Percentiles rank a stretch among this genome's conserved stretches.
Evolutionary conservation across 2,329 filamentous ascomycete species (phyloP).

Genomic region (Coniochaeta prunicola): DNA sequence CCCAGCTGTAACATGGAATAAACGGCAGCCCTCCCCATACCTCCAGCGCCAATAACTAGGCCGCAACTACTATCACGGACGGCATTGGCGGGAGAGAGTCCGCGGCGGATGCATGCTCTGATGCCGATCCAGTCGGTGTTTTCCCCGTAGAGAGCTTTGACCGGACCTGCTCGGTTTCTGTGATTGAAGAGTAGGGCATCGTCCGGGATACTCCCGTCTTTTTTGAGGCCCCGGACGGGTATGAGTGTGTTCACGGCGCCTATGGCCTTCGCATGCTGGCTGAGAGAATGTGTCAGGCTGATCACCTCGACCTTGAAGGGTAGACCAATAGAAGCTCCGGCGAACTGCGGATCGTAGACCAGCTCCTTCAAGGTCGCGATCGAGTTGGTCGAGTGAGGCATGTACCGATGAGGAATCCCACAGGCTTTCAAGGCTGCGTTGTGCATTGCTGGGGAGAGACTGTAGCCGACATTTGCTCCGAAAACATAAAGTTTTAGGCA

Average conservation of each 20-base stretch:
- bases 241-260: constrained; percentile 72
- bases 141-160: constrained; percentile 66
- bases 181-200: constrained; percentile 45
- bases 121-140: constrained; percentile 82
- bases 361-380: constrained; percentile 57
- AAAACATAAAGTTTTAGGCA: constrained; percentile 67
- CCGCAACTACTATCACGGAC: constrained; percentile 48
- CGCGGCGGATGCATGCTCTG: constrained; percentile 62
- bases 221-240: constrained; percentile 52
- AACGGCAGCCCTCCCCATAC: constrained; percentile 71
- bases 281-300: constrained; percentile 60
- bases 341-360: constrained; percentile 60
- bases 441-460: constrained; percentile 72
- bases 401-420: constrained; percentile 62
- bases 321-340: constrained; percentile 63
- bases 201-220: constrained; percentile 48
- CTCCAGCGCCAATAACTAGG: constrained; percentile 58
- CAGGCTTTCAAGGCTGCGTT: constrained; percentile 60
- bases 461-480: constrained; percentile 65
- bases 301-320: constrained; percentile 73
- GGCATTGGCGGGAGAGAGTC: constrained; percentile 65
- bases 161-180: constrained; percentile 56
- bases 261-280: constrained; percentile 65
- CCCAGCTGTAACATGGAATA: constrained; percentile 75
- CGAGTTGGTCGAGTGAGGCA: constrained; percentile 54